Base-by-base conservation (phyloP, 2,329 filamentous ascomycete genomes). In the Aspergillus novoparasiticus region DNA sequence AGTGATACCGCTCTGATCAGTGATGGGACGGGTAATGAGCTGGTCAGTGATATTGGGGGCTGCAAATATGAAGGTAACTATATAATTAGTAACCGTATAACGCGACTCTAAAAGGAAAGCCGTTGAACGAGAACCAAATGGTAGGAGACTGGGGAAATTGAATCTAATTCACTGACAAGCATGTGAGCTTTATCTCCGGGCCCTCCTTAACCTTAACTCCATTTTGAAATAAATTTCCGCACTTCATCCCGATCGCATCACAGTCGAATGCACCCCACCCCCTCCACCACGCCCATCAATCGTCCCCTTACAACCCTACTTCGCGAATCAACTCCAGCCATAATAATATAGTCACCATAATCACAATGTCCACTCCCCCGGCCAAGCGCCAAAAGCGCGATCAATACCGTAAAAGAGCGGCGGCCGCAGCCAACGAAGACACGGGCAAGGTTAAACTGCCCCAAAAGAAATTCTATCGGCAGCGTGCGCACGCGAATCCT, bases 401-500 rank as follows among this genome's bases (percentile, higher is more conserved):
- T 62, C 85, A 85, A 63, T 91, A 90, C 74, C 87, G 86, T 70
- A 83, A 83, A 60, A 79, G 82, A 59, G 83, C 84, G 58, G 62
- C 70, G 58, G 64, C 72, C 61, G 64, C 66, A 61, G 54, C 65
- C 66, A 66, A 68, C 46, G 71, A 75, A 56, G 70, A 66, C 39
- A 68, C 70, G 41, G 67, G 63, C 39, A 66, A 81, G 45, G 80
- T 87, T 9, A 85, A 88, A 71, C 81, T 97, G 72, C 95, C 95
- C 11, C 90, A 92, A 80, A 99, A 99, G 84, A 94, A 91, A 82
- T 97, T 95, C 81, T 99, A 97, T 78, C 88, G 95, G 61, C 95
- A 99, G 80, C 87, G 95, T 78, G 95, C 95, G 43, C 95, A 99
- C 81, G 95, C 95, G 66, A 99, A 99, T 81, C 94, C 94, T 8